These are phyloP conservation scores for Talaromyces sp. DNA, from an alignment of 2,329 filamentous ascomycete species.

Conservation along the genomic window DNA sequence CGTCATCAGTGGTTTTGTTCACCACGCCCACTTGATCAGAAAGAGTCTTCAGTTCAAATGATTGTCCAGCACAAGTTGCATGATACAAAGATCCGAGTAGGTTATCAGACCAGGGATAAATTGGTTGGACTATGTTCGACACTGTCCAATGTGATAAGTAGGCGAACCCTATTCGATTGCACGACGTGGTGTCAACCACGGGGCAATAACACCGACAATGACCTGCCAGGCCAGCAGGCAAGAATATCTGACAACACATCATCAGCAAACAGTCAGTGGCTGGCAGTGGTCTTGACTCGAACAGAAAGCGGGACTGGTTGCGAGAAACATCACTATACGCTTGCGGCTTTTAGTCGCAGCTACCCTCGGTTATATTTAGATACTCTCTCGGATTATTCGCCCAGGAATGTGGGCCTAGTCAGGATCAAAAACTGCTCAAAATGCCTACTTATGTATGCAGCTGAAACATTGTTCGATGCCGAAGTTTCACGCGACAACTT, in stretches of 20 bases:
- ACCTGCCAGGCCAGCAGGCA: background rate
- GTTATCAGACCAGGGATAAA: background rate
- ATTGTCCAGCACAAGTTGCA: background rate
- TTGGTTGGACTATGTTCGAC: background rate
- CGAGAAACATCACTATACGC: background rate
- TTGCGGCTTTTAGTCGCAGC: background rate
- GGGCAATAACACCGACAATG: background rate
- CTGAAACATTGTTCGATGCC: background rate
- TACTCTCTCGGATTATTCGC: background rate
- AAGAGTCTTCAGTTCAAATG: background rate
- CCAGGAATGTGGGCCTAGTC: background rate
- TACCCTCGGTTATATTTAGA: background rate
- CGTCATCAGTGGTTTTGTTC: too few relatives aligned
- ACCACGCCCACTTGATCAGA: too few relatives aligned
- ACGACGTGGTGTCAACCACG: background rate
- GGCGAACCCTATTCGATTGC: background rate
- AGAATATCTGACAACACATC: too few relatives aligned
- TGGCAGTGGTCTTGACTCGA: background rate
- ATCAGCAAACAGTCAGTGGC: background rate
- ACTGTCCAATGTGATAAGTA: background rate
- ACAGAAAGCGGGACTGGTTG: background rate
- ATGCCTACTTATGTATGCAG: background rate
- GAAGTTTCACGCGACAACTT: background rate
- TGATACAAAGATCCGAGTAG: background rate
- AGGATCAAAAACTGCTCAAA: background rate